Base-by-base conservation (phyloP, 2,329 filamentous ascomycete genomes). In the Trematosphaeria pertusa region DNA sequence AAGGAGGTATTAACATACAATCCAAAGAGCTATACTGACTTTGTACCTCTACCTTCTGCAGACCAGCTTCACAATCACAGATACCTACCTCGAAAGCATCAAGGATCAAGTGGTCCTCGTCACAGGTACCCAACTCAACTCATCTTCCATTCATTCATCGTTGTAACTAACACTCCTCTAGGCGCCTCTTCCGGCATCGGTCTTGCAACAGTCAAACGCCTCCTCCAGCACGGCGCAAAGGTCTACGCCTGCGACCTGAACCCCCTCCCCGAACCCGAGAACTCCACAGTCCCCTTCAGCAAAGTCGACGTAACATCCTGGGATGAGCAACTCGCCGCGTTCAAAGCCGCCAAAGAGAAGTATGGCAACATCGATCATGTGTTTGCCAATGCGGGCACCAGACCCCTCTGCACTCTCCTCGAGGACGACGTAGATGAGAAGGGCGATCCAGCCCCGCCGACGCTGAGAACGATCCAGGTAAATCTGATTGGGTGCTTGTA, bases 111-210 rank as follows among this genome's bases (percentile, higher is more conserved):
- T 81, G 17, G 72, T 80, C n/a, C 58, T 83, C 19, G 70, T 84
- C 11, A 83, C 81, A 43, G 79, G 78, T 79, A 68, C 34, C 58
- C 31, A 20, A n/a, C 4, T 12, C 24, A 12, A 28, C 24, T 28
- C 24, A 8, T 7, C 24, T 12, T 28, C 24, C 7, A n/a, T 14
- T 7, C 4, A 33, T 19, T 1, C 4, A 15, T n/a, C n/a, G n/a
- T n/a, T n/a, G n/a, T n/a, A n/a, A 48, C 34, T 46, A 8, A 41
- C 26, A 37, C 20, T 10, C 5, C 7, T 19, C 0, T 28, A 78
- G 82, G 83, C 37, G 80, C 80, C 45, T 81, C 80, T 0, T 83
- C 81, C 2, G 84, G 84, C 12, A 86, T 86, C 42, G 83, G 83
- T 22, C 75, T 84, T 11, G 80, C 80, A 43, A 84, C 83, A 1